phyloP scores from a whole-genome alignment of 768 basidiomycete species.

The Suillus lakei region DNA sequence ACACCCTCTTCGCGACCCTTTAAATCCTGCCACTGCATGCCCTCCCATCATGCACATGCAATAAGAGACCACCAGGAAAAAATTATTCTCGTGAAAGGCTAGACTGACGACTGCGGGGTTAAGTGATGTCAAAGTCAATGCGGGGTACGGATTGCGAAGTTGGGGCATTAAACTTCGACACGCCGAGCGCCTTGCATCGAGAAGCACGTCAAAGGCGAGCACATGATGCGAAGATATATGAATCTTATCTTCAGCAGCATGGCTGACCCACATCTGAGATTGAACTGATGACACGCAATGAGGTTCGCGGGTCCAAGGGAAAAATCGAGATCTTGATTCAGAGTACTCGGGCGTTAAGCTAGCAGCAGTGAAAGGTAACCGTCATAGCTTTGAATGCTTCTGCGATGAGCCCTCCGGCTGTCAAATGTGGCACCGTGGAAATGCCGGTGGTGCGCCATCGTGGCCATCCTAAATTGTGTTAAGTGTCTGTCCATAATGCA shows the following conservation, averaged over 20 bases:
- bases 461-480: not conserved
- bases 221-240: slow-evolving; percentile 26
- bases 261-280: slow-evolving; percentile 22
- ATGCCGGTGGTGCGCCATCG: slow-evolving; percentile 2
- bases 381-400: not conserved
- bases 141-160: slow-evolving; percentile 16
- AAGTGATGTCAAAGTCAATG: slow-evolving; percentile 6
- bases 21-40: slow-evolving; percentile 22
- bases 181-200: slow-evolving; percentile 15
- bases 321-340: slow-evolving; percentile 5
- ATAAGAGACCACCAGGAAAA: slow-evolving; percentile 12
- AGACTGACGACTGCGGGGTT: slow-evolving; percentile 4
- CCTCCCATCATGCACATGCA: slow-evolving; percentile 10
- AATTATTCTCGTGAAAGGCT: not conserved
- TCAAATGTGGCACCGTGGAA: not conserved
- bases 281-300: slow-evolving; percentile 16
- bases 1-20: slow-evolving; percentile 16
- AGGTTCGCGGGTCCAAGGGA: slow-evolving; percentile 28
- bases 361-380: not conserved
- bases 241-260: slow-evolving; percentile 23
- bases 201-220: slow-evolving; percentile 23
- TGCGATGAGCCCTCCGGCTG: not conserved
- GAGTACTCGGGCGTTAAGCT: not conserved
- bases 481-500: not conserved
- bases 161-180: slow-evolving; percentile 16